Evolutionary conservation across 257 asterid genomes (phyloP).

Genomic region (Lycium barbarum): DNA sequence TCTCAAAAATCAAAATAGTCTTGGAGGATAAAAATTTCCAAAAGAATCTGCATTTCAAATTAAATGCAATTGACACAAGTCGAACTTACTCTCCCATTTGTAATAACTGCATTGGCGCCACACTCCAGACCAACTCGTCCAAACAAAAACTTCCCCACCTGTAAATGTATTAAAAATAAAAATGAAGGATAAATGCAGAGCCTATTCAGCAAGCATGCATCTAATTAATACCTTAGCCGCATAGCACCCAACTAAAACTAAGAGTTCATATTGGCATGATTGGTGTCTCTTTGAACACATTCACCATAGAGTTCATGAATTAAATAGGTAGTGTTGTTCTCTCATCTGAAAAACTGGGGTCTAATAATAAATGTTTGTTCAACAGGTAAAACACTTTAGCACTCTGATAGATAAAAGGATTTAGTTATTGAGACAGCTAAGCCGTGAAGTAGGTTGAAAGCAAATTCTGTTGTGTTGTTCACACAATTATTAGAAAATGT

Average conservation of each 20-base stretch:
- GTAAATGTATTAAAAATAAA: slow-evolving; percentile 41
- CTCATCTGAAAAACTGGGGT: slow-evolving; percentile 1
- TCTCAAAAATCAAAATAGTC: slow-evolving; percentile 13
- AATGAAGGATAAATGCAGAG: slow-evolving; percentile 32
- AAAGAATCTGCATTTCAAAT: not conserved
- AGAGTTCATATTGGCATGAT: slow-evolving; percentile 11
- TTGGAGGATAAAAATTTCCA: not conserved
- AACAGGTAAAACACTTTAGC: not conserved
- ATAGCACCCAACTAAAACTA: not conserved
- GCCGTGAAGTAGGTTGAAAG: not conserved
- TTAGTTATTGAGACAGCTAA: slow-evolving; percentile 7
- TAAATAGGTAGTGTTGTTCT: not conserved
- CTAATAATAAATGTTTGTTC: not conserved
- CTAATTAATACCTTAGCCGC: not conserved
- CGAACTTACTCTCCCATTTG: slow-evolving; percentile 95
- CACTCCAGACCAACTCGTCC: slow-evolving; percentile 69
- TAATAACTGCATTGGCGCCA: slow-evolving; percentile 84
- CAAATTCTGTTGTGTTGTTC: not conserved
- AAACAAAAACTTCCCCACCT: slow-evolving; percentile 82
- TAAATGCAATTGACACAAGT: slow-evolving; percentile 33
- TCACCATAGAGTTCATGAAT: not conserved
- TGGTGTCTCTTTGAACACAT: not conserved
- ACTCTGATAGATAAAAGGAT: not conserved
- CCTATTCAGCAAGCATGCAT: slow-evolving; percentile 13
- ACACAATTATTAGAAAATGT: slow-evolving; percentile 1